Conservation (phyloP, 441 rosid species). For the Corymbia citriodora region DNA sequence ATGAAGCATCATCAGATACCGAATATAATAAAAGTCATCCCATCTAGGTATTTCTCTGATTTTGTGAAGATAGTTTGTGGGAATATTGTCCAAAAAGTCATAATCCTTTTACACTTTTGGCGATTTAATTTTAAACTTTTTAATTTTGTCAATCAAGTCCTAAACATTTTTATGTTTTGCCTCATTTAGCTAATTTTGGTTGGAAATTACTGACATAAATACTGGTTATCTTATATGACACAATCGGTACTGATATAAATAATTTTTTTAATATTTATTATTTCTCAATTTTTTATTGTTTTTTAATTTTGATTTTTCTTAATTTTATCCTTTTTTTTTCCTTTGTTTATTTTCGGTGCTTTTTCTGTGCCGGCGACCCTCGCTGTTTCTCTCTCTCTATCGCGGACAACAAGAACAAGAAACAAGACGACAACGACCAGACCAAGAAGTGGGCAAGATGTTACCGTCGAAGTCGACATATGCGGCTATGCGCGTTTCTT, state of each 20-base stretch:
- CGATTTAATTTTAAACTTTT: not conserved
- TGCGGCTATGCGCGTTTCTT: not conserved
- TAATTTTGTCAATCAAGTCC: not conserved
- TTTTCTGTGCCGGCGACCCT: not conserved
- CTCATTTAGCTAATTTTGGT: not conserved
- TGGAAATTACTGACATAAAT: rapidly evolving
- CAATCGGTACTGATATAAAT: rapidly evolving
- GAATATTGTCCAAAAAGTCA: not conserved
- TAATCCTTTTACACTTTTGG: not conserved
- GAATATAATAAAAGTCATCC: not conserved
- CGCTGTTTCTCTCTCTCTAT: too few relatives aligned
- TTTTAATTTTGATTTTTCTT: too few relatives aligned
- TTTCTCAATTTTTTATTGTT: too few relatives aligned
- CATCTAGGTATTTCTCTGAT: not conserved
- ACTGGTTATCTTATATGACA: rapidly evolving
- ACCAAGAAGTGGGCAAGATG: not conserved
- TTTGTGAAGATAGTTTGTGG: not conserved
- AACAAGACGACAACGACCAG: not conserved
- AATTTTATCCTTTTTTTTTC: too few relatives aligned
- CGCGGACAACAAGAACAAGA: not conserved
- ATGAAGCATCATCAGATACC: not conserved
- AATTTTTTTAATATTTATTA: too few relatives aligned
- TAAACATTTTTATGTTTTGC: not conserved
- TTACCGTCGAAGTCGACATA: not conserved
- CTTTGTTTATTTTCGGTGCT: too few relatives aligned